Evolutionary conservation across 176 grass and related monocot species (phyloP), one percentile per base, ranked within the genome.

Genomic region (Phyllostachys edulis): DNA sequence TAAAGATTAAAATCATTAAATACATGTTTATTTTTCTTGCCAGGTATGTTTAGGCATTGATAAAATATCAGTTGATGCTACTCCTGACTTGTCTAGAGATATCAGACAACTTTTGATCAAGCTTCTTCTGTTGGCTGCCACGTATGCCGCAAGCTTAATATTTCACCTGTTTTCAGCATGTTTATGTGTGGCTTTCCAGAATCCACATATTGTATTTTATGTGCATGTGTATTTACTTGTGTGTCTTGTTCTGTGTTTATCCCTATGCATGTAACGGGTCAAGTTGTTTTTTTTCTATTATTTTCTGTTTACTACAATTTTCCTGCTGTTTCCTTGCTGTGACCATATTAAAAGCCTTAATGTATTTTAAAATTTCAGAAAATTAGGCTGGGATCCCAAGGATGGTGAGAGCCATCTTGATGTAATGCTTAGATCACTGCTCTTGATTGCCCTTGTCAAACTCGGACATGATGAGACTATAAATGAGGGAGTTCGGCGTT

Each of bases 361-460:
- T 81, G 24, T 73, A 29, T 75, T 42, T 67, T 41, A 67, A 81
- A 67, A 79, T 78, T 85, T 79, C 91, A 98, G 96, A 88, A 94
- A 86, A 62, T 83, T 98, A 85, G 89, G 93, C 38, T 98, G 96
- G 96, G 87, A 94, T 83, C 82, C 51, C 16, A 97, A 88, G 80
- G 91, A 87, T 51, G 82, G 89, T 39, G 94, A 94, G 83, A 94
- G 89, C 62, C 94, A 97, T 88, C 80, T 97, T 27, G 91, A 94
- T 78, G 86, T 89, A 47, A 97, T 94, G 94, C 85, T 97, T 76
- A 94, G 94, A 88, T 78, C 84, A 51, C 69, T 86, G 23, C 75
- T 97, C 45, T 87, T 97, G 82, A 90, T 32, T 87, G 94, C 91
- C 32, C 91, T 97, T 83, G 91, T 94, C 47, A 92, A 60, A 88